Base-by-base conservation (phyloP, 2,329 filamentous ascomycete genomes). In the Lasiodiplodia sp. region DNA sequence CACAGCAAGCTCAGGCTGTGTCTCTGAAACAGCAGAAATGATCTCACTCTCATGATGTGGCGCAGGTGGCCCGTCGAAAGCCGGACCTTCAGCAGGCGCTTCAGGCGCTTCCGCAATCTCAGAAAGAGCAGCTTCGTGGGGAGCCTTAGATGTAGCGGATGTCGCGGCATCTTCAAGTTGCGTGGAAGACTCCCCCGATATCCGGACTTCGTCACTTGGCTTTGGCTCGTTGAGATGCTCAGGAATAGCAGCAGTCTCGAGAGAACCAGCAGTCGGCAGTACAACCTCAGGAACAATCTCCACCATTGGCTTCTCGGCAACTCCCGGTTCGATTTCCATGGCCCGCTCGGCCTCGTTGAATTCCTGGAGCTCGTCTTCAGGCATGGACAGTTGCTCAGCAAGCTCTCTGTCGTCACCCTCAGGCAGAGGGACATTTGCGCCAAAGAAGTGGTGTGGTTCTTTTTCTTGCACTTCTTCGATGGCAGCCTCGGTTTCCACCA, bases 281-380 rank as follows among this genome's bases (percentile, higher is more conserved):
- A 28, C 16, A n/a, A 38, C 16, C 1, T 47, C 38, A 3, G 23
- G 3, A 31, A 7, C 25, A 28, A 34, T 31, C 11, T 31, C 38
- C 18, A n/a, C 12, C 1, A 16, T 16, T 4, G 44, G 21, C 38
- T 62, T 23, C 23, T 62, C 16, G 11, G 8, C 8, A 31, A 21
- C 8, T 28, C 25, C 18, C 28, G 53, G 28, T 28, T 21, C 53
- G 5, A 58, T 18, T 34, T 40, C 23, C 34, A 58, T 40, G 3
- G 37, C 37, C 11, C 38, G 34, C 4, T 51, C 62, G 16, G 62
- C 62, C n/a, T 66, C 49, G 14, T 10, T 16, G 14, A 66, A 64
- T 21, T 64, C 44, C 28, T 23, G 40, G 3, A 14, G 60, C 12
- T 52, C 60, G 7, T 49, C 58, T 10, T 49, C 58, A 10, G 56